These are phyloP conservation scores for Chlorella sp. DNA, from an alignment of 139 green algal genomes.

Conservation along the genomic window DNA sequence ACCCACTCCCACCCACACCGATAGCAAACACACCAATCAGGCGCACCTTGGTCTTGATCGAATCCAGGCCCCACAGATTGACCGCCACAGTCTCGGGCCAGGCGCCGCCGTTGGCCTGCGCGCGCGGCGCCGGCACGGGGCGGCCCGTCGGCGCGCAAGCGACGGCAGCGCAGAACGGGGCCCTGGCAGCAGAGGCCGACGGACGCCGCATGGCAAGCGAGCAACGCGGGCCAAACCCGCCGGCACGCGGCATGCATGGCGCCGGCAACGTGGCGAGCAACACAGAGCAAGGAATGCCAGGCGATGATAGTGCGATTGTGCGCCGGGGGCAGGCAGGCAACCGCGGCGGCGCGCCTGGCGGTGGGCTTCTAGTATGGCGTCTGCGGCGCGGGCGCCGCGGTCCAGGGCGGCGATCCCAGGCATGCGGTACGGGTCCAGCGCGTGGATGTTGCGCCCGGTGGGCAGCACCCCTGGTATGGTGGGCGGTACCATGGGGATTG, in stretches of 20 bases:
- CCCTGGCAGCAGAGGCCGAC: neutral
- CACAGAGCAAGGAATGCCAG: no score
- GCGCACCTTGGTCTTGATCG: slow-evolving; percentile 98
- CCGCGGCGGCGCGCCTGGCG: no score
- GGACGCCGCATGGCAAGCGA: no score
- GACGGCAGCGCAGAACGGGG: neutral
- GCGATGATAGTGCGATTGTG: no score
- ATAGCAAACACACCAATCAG: no score
- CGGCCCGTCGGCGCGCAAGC: no score
- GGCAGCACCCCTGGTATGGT: slow-evolving; percentile 91
- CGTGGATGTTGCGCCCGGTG: slow-evolving; percentile 97
- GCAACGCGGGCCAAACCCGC: no score
- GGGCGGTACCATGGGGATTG: no score
- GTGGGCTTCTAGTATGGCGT: slow-evolving; percentile 75
- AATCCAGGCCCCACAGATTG: slow-evolving; percentile 97
- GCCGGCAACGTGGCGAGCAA: no score
- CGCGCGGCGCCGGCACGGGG: slow-evolving; percentile 6
- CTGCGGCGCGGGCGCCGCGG: slow-evolving; percentile 63
- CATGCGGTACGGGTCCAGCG: slow-evolving; percentile 98
- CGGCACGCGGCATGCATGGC: no score
- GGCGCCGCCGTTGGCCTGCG: slow-evolving; percentile 60
- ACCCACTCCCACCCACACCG: slow-evolving; percentile 40
- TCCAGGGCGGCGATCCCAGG: slow-evolving; percentile 77
- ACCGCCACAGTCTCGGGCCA: slow-evolving; percentile 95
- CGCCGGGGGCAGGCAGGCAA: no score